Evolutionary conservation across 106 monocot species (phyloP), one percentile per base, ranked within the genome.

Genomic region (Iris macrosiphon): DNA sequence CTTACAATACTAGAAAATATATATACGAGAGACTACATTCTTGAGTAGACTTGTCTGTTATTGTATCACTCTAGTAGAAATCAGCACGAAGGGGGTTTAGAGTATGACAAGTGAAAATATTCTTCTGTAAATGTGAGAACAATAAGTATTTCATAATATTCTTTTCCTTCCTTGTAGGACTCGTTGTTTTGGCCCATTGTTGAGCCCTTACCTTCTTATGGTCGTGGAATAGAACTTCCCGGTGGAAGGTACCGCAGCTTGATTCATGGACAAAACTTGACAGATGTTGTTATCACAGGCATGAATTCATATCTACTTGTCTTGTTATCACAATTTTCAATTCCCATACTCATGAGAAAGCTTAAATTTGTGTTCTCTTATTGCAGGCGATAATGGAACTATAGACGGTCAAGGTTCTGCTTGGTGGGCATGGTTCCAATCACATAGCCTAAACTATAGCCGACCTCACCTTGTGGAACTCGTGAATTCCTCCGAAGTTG

Each of bases 231-330:
- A 55, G 85, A 89, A 9, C 55, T 72, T 62, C 75, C 79, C 0
- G 76, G 82, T 18, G 59, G 64, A 52, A 79, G 85, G 12, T 67
- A 95, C 48, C 66, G 72, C 5, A 89, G 94, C 49, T 73, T 95
- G 61, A 95, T 95, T 55, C 79, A 73, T 65, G 94, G 79, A 25
- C 50, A 79, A 25, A 81, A 79, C 40, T 67, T 95, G 49, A 95
- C 71, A 1, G 85, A 95, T 72, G 82, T 89, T 5, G 75, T 84
- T 10, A 89, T 95, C 47, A 95, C 94, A 57, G 94, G 85, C 56
- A 95, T 30, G 46, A 49, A 28, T 16, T 40, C 52, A 12, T 6
- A 28, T 6, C 11, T 52, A 10, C n/a, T 40, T 40, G 14, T 41
- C 14, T 37, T 4, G 9, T 37, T 16, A 65, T 30, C 33, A 30